phyloP scores from a whole-genome alignment of 1,284 basidiomycete genomes.

The Sphaerobolus stellatus region DNA sequence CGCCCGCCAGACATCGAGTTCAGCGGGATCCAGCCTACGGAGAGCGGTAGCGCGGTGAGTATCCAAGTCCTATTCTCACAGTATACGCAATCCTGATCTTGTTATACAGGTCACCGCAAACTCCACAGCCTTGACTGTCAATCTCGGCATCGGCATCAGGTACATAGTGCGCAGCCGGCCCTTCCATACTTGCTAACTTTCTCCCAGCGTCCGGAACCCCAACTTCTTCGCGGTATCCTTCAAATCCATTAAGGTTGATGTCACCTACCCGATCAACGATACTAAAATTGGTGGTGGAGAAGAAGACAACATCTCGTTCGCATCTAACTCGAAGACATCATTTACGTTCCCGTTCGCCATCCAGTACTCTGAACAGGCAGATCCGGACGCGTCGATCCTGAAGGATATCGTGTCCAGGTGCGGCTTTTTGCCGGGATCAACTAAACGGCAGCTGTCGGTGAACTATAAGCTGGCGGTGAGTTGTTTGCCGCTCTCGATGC shows the following conservation, averaged over 20 bases:
- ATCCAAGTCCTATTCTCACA: constrained; percentile 22
- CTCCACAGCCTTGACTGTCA: constrained; percentile 54
- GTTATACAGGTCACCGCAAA: constrained; percentile 27
- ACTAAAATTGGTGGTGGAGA: constrained; percentile 69
- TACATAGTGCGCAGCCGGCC: constrained; percentile 25
- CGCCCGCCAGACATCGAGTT: constrained; percentile 75
- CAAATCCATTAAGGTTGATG: constrained; percentile 65
- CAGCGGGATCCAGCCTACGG: constrained; percentile 48
- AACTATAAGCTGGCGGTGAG: constrained; percentile 68
- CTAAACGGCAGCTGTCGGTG: constrained; percentile 56
- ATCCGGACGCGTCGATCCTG: constrained; percentile 63
- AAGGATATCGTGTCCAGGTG: constrained; percentile 69
- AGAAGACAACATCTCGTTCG: constrained; percentile 61
- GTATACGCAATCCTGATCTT: not conserved
- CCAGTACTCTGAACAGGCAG: constrained; percentile 60
- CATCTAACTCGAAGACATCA: constrained; percentile 63
- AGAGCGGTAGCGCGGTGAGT: constrained; percentile 44
- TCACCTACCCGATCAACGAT: constrained; percentile 73
- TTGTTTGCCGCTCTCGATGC: constrained; percentile 1
- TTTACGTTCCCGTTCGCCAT: constrained; percentile 83
- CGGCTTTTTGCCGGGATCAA: constrained; percentile 48
- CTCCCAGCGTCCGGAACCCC: constrained; percentile 73
- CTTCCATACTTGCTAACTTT: constrained; percentile 1
- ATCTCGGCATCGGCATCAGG: constrained; percentile 69
- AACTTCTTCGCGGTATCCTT: constrained; percentile 82